Percentiles rank a stretch among this genome's conserved stretches.
Evolutionary conservation across 768 basidiomycete genomes (phyloP).

Genomic region (Tylopilus rubrobrunneus): DNA sequence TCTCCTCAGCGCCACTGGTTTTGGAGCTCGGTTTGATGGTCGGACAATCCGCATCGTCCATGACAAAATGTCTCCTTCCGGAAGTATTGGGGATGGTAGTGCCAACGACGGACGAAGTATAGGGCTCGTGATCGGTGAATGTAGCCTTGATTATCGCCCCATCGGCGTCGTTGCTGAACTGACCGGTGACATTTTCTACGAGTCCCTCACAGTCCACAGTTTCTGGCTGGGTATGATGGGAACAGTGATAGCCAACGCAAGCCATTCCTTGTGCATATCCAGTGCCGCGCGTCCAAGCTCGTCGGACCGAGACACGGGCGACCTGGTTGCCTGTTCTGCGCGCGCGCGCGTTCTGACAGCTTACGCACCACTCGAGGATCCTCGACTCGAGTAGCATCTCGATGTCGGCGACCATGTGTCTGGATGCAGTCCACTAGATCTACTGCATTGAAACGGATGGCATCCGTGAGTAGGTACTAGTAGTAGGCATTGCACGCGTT

Average conservation of each 20-base stretch:
- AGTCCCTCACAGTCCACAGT: constrained; percentile 21
- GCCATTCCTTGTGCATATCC: constrained; percentile 65
- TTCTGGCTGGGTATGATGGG: constrained; percentile 40
- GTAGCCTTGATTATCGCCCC: background rate
- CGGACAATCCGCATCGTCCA: constrained; percentile 69
- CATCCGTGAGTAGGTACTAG: constrained; percentile 80
- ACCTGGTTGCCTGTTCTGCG: constrained; percentile 61
- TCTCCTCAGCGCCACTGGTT: constrained; percentile 3
- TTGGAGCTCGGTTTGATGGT: constrained; percentile 21
- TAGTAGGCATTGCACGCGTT: constrained; percentile 73
- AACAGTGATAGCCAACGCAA: constrained; percentile 54
- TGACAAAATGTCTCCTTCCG: constrained; percentile 72
- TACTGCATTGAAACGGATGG: constrained; percentile 68
- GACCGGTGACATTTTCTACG: constrained; percentile 32
- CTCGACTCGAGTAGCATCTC: constrained; percentile 81
- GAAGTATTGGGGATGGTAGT: background rate
- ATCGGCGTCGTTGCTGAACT: constrained; percentile 13
- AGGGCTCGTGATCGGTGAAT: constrained; percentile 22
- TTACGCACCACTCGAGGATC: constrained; percentile 64
- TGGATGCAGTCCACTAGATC: constrained; percentile 69
- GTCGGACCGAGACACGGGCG: constrained; percentile 60
- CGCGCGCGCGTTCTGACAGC: constrained; percentile 54
- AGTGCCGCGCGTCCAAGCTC: constrained; percentile 50
- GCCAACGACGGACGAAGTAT: constrained; percentile 16
- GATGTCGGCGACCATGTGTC: constrained; percentile 75